Base-by-base conservation (phyloP, 2,329 filamentous ascomycete genomes). In the Cucurbitaria berberidis region DNA sequence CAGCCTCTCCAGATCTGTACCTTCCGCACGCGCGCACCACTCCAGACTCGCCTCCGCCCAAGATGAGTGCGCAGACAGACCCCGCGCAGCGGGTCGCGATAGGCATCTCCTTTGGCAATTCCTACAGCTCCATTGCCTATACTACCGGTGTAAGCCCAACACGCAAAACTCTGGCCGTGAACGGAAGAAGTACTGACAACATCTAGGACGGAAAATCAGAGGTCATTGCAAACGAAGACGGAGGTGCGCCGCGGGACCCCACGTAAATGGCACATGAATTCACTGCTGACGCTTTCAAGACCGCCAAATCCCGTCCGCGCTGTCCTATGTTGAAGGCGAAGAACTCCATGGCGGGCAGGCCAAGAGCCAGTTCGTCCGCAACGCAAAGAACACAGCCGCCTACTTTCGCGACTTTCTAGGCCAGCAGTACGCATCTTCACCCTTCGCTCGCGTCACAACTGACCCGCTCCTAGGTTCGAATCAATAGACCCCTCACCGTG, bases 221-320 rank as follows among this genome's bases (percentile, higher is more conserved):
- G 76, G 93, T 99, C 61, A 98, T 99, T 80, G 95, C 95, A 73
- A 98, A 99, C 80, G 95, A 98, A 81, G 95, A 98, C 74, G 95
- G 95, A 83, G 91, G 91, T 92, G 76, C 72, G 86, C 78, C 22
- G 47, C 40, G 49, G 39, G 54, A 24, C 40, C 44, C 32, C 52
- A 41, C 27, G 30, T 47, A 43, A 50, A 40, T 16, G 10, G 27
- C 45, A 26, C 44, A 19, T 46, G 27, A 49, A 32, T 30, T 42
- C 48, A 44, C 30, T 50, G 50, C 52, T 46, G 38, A 52, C 55
- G 55, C 55, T 63, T 16, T 27, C 21, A 47, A 93, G 95, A 99
- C 79, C 93, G 95, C 77, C 93, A 98, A 78, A 99, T 99, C 63
- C 95, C 95, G 63, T 91, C 92, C 38, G 87, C 96, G 67, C 82